Percentiles rank a stretch among this genome's conserved stretches.
These are phyloP conservation scores for Fusarium liriodendri DNA, from an alignment of 2,329 filamentous ascomycete genomes.

Conservation along the genomic window DNA sequence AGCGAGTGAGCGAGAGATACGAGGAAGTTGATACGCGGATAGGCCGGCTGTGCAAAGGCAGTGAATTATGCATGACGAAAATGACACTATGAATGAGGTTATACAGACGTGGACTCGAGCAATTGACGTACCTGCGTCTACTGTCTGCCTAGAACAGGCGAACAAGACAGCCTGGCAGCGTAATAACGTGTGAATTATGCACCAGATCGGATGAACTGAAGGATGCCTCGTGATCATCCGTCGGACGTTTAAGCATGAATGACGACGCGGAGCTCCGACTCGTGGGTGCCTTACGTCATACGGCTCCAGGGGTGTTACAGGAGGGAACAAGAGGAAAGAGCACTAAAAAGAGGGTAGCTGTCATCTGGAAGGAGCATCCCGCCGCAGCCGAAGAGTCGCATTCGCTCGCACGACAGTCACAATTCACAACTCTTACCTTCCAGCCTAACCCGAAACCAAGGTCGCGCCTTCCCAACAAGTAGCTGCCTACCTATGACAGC, in stretches of 20 bases:
- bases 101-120: not conserved
- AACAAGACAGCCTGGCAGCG: not conserved
- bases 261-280: slow-evolving; percentile 6
- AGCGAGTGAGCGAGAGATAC: not conserved
- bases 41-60: not conserved
- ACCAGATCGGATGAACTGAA: not conserved
- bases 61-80: not conserved
- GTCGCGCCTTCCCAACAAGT: slow-evolving; percentile 21
- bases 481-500: slow-evolving; percentile 1
- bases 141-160: not conserved
- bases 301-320: not conserved
- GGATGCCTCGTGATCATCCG: not conserved
- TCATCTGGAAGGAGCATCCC: slow-evolving; percentile 3
- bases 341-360: slow-evolving; percentile 13
- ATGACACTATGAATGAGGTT: not conserved
- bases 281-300: slow-evolving; percentile 5
- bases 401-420: not conserved
- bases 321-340: not conserved
- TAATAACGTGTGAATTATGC: not conserved
- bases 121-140: not conserved
- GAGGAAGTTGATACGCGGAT: not conserved
- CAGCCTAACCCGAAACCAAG: not conserved
- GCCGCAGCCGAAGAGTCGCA: slow-evolving; percentile 1
- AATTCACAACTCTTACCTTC: not conserved
- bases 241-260: slow-evolving; percentile 1